Evolutionary conservation across 176 grass and related monocot species (phyloP).

Genomic region (Tuctoria greenei): DNA sequence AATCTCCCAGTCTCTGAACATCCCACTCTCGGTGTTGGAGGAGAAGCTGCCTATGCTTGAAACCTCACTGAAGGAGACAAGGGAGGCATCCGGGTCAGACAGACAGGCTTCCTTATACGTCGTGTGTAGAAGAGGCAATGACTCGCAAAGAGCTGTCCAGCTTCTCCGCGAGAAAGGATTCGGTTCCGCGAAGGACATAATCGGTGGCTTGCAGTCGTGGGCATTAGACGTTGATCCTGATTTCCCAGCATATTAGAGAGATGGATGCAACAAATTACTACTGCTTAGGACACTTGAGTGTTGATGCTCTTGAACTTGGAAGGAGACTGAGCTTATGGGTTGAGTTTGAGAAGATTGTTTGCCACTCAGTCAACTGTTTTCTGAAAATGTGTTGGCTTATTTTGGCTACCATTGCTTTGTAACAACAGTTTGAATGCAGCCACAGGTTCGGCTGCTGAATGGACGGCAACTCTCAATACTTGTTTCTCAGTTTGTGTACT

Average conservation of each 20-base stretch:
- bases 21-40: constrained; percentile 62
- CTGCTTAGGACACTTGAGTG: neutral
- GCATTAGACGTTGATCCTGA: constrained; percentile 55
- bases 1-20: constrained; percentile 62
- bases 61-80: constrained; percentile 36
- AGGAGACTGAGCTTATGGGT: neutral
- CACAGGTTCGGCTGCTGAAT: constrained; percentile 5
- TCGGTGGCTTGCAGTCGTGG: constrained; percentile 81
- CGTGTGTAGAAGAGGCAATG: constrained; percentile 83
- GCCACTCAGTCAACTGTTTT: neutral
- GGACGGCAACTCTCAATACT: neutral
- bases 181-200: constrained; percentile 61
- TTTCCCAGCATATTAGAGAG: constrained; percentile 52
- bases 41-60: constrained; percentile 55
- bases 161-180: constrained; percentile 70
- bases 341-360: neutral
- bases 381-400: neutral
- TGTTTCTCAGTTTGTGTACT: neutral
- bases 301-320: neutral
- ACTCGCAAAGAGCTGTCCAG: constrained; percentile 69
- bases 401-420: neutral
- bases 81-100: neutral
- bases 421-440: neutral
- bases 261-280: neutral
- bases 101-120: constrained; percentile 53